A percentile compares a stretch with the other conserved stretches of the same genome.
Conservation (phyloP, 352 stramenopile genomes). For the Globisporangium sylvaticum region DNA sequence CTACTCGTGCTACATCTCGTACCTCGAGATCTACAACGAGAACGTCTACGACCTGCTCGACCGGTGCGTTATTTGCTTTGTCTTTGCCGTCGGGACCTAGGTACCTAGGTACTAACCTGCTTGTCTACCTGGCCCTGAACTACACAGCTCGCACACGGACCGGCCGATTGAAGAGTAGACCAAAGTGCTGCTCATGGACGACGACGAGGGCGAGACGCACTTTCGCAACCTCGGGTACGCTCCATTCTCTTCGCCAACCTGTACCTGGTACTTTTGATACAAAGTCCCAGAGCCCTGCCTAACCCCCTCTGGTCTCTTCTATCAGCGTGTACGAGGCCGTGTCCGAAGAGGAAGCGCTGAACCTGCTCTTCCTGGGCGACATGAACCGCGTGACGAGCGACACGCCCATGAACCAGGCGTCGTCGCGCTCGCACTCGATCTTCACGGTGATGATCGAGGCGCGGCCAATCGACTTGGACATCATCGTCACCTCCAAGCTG, state of each 20-base stretch:
- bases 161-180: slow-evolving; percentile 75
- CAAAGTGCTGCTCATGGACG: slow-evolving; percentile 74
- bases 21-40: slow-evolving; percentile 97
- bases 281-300: neutral
- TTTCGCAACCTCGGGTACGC: slow-evolving; percentile 67
- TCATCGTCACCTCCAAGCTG: slow-evolving; percentile 87
- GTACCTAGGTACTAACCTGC: neutral
- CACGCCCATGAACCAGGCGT: slow-evolving; percentile 96
- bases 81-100: neutral
- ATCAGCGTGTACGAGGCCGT: slow-evolving; percentile 79
- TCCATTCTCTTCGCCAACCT: neutral
- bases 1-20: slow-evolving; percentile 91
- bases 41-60: slow-evolving; percentile 93
- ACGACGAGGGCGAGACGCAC: slow-evolving; percentile 77
- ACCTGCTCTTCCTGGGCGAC: slow-evolving; percentile 94
- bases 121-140: neutral
- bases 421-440: slow-evolving; percentile 93
- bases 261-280: neutral
- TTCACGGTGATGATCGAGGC: slow-evolving; percentile 94
- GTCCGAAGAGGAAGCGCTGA: slow-evolving; percentile 92
- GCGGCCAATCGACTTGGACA: slow-evolving; percentile 61
- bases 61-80: slow-evolving; percentile 18
- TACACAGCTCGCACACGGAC: slow-evolving; percentile 55
- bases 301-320: too few relatives aligned
- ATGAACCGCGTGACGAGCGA: slow-evolving; percentile 95